Evolutionary conservation across 2,329 filamentous ascomycete genomes (phyloP).

Genomic region (Penicillium sp.): DNA sequence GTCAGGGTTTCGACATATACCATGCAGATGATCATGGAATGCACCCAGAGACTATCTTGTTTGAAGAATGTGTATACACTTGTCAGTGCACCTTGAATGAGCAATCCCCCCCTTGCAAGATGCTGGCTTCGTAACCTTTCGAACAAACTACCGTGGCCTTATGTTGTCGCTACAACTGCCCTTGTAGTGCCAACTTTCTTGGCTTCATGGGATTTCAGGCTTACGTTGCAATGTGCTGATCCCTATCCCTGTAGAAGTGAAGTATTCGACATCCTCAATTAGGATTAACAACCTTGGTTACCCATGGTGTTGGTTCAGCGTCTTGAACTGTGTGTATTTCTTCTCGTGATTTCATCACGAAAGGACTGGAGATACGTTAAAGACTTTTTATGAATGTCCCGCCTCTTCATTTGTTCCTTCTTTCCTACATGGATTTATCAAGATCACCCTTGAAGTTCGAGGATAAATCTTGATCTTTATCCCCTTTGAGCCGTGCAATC

Average conservation of each 20-base stretch:
- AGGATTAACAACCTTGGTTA: not conserved
- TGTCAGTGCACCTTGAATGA: not conserved
- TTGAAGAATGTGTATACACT: conserved; percentile 14
- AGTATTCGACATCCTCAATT: not conserved
- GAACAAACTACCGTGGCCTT: not conserved
- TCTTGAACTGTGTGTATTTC: not conserved
- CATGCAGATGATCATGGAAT: conserved; percentile 8
- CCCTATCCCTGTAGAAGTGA: not conserved
- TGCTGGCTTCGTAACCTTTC: not conserved
- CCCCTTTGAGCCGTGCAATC: too few relatives aligned
- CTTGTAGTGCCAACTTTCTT: too few relatives aligned
- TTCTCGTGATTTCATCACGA: not conserved
- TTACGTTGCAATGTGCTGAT: not conserved
- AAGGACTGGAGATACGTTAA: not conserved
- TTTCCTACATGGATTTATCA: too few relatives aligned
- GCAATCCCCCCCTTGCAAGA: conserved; percentile 13
- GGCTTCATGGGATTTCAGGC: not conserved
- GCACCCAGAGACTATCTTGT: not conserved
- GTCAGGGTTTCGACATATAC: conserved; percentile 1
- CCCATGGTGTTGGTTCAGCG: not conserved
- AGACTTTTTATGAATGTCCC: not conserved
- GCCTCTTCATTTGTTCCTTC: not conserved
- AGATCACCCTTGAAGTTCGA: too few relatives aligned
- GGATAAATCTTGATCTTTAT: not conserved
- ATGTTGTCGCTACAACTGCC: not conserved